phyloP scores from a whole-genome alignment of 768 basidiomycete species.

The Rhodocollybia butyracea region DNA sequence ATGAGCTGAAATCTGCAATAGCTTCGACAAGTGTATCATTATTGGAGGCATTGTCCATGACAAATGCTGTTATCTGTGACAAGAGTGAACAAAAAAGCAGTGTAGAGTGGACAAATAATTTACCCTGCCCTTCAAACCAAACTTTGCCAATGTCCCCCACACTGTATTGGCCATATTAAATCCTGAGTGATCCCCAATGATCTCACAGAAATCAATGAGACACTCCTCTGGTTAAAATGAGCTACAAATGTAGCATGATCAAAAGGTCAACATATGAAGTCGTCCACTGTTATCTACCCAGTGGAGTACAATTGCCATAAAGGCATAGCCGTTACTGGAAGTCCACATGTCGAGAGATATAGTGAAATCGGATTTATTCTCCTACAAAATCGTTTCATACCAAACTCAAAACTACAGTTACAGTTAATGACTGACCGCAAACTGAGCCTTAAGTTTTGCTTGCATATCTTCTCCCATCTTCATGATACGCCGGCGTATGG shows the following conservation, averaged over 20 bases:
- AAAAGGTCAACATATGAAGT: too few species aligned
- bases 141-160: constrained; percentile 16
- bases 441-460: not conserved
- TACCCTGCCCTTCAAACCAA: constrained; percentile 12
- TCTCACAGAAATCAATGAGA: constrained; percentile 26
- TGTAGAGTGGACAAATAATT: not conserved
- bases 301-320: constrained; percentile 22
- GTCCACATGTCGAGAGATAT: constrained; percentile 23
- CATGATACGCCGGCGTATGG: not conserved
- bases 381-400: constrained; percentile 7
- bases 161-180: constrained; percentile 23
- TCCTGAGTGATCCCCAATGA: constrained; percentile 24
- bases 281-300: constrained; percentile 18
- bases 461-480: not conserved
- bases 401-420: not conserved
- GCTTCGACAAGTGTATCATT: too few species aligned
- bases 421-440: not conserved
- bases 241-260: too few species aligned
- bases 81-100: constrained; percentile 11
- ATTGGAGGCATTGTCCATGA: too few species aligned
- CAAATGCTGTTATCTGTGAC: constrained; percentile 16
- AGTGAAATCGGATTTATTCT: constrained; percentile 13
- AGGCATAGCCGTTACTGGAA: constrained; percentile 23
- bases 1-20: constrained; percentile 3
- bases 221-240: too few species aligned